Evolutionary conservation across 495 filamentous ascomycete genomes (phyloP), one percentile per base, ranked within the genome.

Genomic region (Aspergillus cavernicola): DNA sequence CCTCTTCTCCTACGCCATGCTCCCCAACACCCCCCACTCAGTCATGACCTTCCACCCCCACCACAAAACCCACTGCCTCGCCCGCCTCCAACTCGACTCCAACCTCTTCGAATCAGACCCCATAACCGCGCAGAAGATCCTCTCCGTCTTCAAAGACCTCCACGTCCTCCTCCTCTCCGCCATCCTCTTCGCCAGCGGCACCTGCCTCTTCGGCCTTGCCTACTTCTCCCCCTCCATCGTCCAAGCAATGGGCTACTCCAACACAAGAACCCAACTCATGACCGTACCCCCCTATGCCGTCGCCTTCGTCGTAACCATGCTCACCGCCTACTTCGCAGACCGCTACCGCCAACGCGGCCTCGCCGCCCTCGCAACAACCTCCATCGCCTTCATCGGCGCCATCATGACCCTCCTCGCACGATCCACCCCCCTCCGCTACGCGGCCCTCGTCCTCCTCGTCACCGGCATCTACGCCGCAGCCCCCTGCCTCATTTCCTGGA

Each of bases 191-290:
- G 44, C 26, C 28, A 53, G 42, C 40, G 40, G 40, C 0, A 46
- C 51, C 5, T 53, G 48, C 19, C 51, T 53, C 13, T 53, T 53
- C 33, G 51, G 51, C 12, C 51, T 53, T 31, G 51, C 51, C 12
- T 53, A 53, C 51, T 53, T 53, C 41, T 53, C 51, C 15, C 51
- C 40, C 6, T 53, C 39, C 12, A 45, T 53, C 41, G 51, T 53
- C 13, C 51, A 44, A 23, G 51, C 51, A 4, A 44, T 53, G 32
- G 39, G 51, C 10, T 53, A 53, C 31, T 12, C 6, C 31, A 45
- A 37, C 35, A 53, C 40, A 1, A 24, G 18, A 13, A 53, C 51
- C 9, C 40, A 45, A 28, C 41, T 45, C 1, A 46, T 44, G 51
- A 53, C 51, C 3, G 51, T 53, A 6, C 51, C 51, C 2, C 51